Conservation (phyloP, 257 asterid species). For the Przewalskia tangutica region DNA sequence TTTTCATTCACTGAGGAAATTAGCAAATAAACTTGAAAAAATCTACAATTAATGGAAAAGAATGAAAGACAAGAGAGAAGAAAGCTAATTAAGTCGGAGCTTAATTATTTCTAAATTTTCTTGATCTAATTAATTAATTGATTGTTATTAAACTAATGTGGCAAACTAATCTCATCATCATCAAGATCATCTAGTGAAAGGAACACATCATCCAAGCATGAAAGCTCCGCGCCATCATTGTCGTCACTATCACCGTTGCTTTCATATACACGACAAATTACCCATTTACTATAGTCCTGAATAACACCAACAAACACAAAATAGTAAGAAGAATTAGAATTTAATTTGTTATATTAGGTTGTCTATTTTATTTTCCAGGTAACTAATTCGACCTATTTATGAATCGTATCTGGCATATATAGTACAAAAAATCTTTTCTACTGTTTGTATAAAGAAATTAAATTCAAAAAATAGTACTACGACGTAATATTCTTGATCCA, state of each 20-base stretch:
- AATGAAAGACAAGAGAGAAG: background rate
- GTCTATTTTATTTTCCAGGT: no score
- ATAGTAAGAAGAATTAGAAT: no score
- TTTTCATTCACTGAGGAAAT: background rate
- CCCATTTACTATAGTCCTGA: conserved; percentile 81
- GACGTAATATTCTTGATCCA: background rate
- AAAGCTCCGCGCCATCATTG: conserved; percentile 62
- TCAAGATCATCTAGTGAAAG: conserved; percentile 75
- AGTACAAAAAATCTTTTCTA: no score
- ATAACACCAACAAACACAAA: background rate
- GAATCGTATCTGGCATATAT: no score
- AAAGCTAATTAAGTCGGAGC: background rate
- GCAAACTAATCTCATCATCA: conserved; percentile 48
- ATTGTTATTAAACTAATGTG: conserved; percentile 11
- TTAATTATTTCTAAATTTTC: conserved; percentile 9
- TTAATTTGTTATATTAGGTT: background rate
- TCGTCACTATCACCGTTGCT: conserved; percentile 25
- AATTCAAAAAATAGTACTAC: background rate
- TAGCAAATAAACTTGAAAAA: background rate
- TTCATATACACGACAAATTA: conserved; percentile 71
- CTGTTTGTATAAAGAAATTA: no score
- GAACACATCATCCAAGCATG: conserved; percentile 87
- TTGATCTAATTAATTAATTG: conserved; percentile 10
- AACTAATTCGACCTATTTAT: no score
- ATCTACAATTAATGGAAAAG: background rate